Evolutionary conservation across 306 rosid species (phyloP).

Genomic region (Dryas octopetala): DNA sequence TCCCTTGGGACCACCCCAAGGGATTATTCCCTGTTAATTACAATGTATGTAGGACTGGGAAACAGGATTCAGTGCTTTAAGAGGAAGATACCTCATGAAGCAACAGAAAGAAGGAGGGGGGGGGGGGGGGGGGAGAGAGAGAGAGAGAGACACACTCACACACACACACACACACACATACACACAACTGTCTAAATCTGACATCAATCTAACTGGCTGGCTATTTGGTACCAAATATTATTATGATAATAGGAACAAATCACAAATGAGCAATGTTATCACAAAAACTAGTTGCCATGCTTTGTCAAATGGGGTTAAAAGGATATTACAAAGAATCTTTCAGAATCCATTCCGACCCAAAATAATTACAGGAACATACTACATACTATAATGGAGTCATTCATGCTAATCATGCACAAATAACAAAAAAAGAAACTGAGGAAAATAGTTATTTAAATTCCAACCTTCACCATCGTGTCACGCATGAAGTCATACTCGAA

Average conservation of each 20-base stretch:
- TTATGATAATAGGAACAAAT: background rate
- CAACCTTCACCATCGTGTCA: constrained; percentile 97
- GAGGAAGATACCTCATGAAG: background rate
- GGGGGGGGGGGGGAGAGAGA: no score
- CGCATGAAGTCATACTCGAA: constrained; percentile 97
- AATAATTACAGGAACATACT: background rate
- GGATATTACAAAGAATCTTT: background rate
- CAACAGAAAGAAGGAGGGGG: background rate
- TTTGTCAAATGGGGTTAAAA: no score
- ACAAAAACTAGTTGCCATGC: background rate
- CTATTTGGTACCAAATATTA: background rate
- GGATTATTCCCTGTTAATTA: no score
- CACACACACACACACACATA: no score
- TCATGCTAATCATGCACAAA: constrained; percentile 2
- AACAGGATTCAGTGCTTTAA: background rate
- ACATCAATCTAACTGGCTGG: background rate
- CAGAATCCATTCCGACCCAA: background rate
- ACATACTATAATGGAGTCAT: background rate
- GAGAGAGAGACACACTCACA: no score
- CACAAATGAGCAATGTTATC: background rate
- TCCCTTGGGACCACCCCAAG: no score
- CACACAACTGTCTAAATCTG: background rate
- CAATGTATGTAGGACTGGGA: no score
- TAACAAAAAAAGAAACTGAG: background rate
- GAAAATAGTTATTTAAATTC: constrained; percentile 27